Evolutionary conservation across 1,139 yeast genomes (phyloP).

Genomic region (Scheffersomyces stambukii): DNA sequence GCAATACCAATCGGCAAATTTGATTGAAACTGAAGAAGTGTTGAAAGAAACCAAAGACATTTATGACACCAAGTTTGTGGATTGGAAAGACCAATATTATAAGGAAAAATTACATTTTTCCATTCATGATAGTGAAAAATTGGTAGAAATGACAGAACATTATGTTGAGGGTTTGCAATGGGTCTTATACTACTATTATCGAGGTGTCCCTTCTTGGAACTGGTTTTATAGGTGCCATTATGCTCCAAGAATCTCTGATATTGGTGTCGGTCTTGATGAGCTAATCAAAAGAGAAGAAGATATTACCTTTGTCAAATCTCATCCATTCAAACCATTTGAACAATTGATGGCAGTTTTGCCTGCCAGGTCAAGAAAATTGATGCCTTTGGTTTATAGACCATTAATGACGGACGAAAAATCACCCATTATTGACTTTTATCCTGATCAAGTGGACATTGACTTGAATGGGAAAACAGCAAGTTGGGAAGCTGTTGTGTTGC

Average conservation of each 20-base stretch:
- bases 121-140: constrained; percentile 49
- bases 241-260: constrained; percentile 89
- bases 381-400: constrained; percentile 74
- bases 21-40: constrained; percentile 59
- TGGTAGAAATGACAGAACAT: constrained; percentile 67
- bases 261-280: constrained; percentile 62
- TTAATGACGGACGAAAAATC: constrained; percentile 88
- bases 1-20: constrained; percentile 68
- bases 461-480: constrained; percentile 92
- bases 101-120: constrained; percentile 71
- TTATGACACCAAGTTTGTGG: constrained; percentile 67
- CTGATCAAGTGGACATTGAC: constrained; percentile 83
- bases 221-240: constrained; percentile 90
- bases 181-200: constrained; percentile 87
- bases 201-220: constrained; percentile 91
- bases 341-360: constrained; percentile 98
- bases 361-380: constrained; percentile 76
- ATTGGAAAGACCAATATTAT: constrained; percentile 84
- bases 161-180: constrained; percentile 93
- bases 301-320: constrained; percentile 64
- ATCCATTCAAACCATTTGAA: constrained; percentile 89
- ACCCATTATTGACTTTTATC: constrained; percentile 88
- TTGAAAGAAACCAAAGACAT: constrained; percentile 58
- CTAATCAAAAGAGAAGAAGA: constrained; percentile 30
- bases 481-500: constrained; percentile 98